Evolutionary conservation across 768 basidiomycete species (phyloP), one percentile per base, ranked within the genome.

Genomic region (Solioccasus polychromus): DNA sequence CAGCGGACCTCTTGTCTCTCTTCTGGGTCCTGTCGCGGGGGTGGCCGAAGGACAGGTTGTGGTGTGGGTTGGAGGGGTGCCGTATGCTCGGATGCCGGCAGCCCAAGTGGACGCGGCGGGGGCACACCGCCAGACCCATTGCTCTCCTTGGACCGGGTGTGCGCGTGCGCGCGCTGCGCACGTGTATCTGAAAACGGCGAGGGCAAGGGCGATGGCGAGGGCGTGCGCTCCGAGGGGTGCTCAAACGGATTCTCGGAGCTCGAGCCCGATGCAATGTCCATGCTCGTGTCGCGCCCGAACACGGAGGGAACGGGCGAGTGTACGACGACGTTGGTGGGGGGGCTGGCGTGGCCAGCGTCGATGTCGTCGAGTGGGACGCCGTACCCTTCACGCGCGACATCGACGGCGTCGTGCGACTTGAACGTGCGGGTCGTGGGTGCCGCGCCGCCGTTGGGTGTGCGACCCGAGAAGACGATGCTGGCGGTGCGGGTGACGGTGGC

Each of bases 401-500:
- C 79, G 44, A 78, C 68, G 18, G 73, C 72, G 35, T 80, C 79
- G 50, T 72, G 62, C 11, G 79, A 74, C 57, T 73, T 66, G 32
- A 81, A 75, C 69, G 49, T 75, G 60, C 71, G 43, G 63, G 62
- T 40, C 72, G 45, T 68, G 60, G 3, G 42, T 37, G 11, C 54
- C 48, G 63, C 58, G 54, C 58, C 19, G 59, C 68, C 49, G 57
- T 63, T 29, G 66, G 59, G 42, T 67, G 48, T 68, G 45, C 70
- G 68, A 12, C 65, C 64, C 4, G 76, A 60, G 76, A 83, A 81
- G 4, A 89, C 69, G 19, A 75, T 65, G 53, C 75, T 78, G 11
- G 85, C 81, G 23, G 78, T 75, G 40, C 75, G 75, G 26, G 80
- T 76, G 47, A 87, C 74, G 47, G 77, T 76, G 18, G 70, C 66